A percentile compares a stretch with the other conserved stretches of the same genome.
These are phyloP conservation scores for Microcyclosporella mali DNA, from an alignment of 2,329 filamentous ascomycete genomes.

Conservation along the genomic window DNA sequence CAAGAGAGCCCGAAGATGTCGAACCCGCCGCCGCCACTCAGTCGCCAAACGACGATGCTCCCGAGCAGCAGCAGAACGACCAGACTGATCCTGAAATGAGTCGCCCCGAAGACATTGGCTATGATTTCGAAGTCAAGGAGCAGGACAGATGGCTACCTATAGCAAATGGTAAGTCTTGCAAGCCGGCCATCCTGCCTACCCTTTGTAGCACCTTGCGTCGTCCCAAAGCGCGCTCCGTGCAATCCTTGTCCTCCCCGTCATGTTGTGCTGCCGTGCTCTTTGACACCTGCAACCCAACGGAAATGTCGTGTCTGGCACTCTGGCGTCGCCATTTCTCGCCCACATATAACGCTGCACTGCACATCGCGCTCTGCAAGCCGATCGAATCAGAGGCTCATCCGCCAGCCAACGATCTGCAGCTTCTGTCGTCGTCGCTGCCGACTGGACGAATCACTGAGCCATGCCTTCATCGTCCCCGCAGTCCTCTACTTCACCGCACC, in stretches of 20 bases:
- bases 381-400: constrained; percentile 41
- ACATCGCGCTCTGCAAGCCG: constrained; percentile 41
- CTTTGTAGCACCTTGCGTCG: constrained; percentile 24
- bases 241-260: constrained; percentile 22
- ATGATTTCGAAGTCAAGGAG: constrained; percentile 98
- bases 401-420: constrained; percentile 31
- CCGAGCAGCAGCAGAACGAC: constrained; percentile 80
- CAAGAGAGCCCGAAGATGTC: constrained; percentile 80
- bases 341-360: constrained; percentile 38
- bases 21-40: constrained; percentile 64
- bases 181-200: constrained; percentile 7
- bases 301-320: background rate
- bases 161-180: constrained; percentile 86
- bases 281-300: constrained; percentile 26
- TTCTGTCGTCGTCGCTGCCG: constrained; percentile 26
- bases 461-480: constrained; percentile 41
- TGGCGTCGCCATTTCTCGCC: constrained; percentile 22
- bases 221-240: constrained; percentile 15
- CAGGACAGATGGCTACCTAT: constrained; percentile 99
- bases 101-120: constrained; percentile 49
- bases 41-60: constrained; percentile 81
- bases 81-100: constrained; percentile 49
- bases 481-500: constrained; percentile 25
- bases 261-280: constrained; percentile 26
- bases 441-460: constrained; percentile 29